Evolutionary conservation across 2,329 filamentous ascomycete genomes (phyloP), one percentile per base, ranked within the genome.

Genomic region (Colletotrichum euphorbiae): DNA sequence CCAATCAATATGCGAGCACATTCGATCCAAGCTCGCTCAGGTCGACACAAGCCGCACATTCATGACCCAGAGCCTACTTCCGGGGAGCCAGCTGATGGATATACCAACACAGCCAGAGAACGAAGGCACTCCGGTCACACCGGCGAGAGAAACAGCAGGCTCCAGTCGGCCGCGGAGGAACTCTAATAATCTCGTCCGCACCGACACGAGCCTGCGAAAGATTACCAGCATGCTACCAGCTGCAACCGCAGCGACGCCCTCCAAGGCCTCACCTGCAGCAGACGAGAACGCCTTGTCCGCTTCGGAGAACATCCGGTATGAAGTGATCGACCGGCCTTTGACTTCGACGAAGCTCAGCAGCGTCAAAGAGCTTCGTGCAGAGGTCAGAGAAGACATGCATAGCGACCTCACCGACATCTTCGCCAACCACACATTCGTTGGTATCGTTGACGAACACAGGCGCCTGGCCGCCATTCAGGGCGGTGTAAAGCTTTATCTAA

Each of bases 41-140:
- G 94, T 98, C 6, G 96, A 99, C 77, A 94, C 92, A 21, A 98
- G 95, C 75, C 90, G 96, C 52, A 97, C 93, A 0, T 99, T 98
- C 79, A 89, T 94, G 83, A 97, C 94, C 0, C 96, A 99, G 77
- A 97, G 91, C 1, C 85, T 99, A 9, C 87, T 99, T 1, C 92
- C 92, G 3, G 91, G 91, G 7, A 88, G 88, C 38, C 76, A 77
- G 17, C 73, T 79, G 59, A 72, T 77, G 17, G 73, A 75, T 42
- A 69, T 62, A 5, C 67, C 73, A 67, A 33, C 75, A 38, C 67
- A 71, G 19, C 17, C 52, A 13, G 74, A 74, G 24, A 70, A 71
- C 6, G 74, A 79, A 33, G 73, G 72, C 9, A 71, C 71, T 3
- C 71, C 76, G 4, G 72, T 71, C 4, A 71, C 72, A 3, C 71